These are phyloP conservation scores for Daldinia sp. DNA, from an alignment of 2,329 filamentous ascomycete genomes.

Conservation along the genomic window DNA sequence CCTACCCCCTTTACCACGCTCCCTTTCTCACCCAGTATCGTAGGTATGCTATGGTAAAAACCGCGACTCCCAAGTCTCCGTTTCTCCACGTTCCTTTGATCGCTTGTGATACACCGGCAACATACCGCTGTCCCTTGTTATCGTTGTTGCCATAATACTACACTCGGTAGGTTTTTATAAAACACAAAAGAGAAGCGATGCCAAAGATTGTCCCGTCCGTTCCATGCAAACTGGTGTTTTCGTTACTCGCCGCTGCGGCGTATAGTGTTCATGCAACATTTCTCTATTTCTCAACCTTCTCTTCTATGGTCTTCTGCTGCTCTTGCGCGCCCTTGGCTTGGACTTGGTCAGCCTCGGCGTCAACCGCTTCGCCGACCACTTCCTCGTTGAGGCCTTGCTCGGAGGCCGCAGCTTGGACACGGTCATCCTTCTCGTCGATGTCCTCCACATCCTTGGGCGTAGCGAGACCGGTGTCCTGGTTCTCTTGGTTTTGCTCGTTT, in stretches of 20 bases:
- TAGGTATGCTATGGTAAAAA: slow-evolving; percentile 8
- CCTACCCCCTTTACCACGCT: not conserved
- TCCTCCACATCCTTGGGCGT: slow-evolving; percentile 87
- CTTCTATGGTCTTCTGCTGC: slow-evolving; percentile 41
- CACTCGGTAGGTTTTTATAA: slow-evolving; percentile 22
- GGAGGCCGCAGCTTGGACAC: slow-evolving; percentile 59
- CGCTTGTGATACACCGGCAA: slow-evolving; percentile 39
- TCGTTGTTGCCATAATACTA: slow-evolving; percentile 28
- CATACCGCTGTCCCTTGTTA: not conserved
- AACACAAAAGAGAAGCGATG: slow-evolving; percentile 46
- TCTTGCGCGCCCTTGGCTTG: slow-evolving; percentile 45
- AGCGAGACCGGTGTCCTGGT: slow-evolving; percentile 75
- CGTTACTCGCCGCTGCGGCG: not conserved
- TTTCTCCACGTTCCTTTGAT: slow-evolving; percentile 5
- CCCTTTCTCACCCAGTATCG: not conserved
- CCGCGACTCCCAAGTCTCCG: slow-evolving; percentile 31
- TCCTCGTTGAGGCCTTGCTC: slow-evolving; percentile 57
- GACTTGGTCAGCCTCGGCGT: slow-evolving; percentile 60
- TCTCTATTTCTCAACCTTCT: slow-evolving; percentile 38
- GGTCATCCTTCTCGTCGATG: slow-evolving; percentile 93
- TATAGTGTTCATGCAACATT: not conserved
- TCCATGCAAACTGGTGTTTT: slow-evolving; percentile 22
- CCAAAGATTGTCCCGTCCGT: slow-evolving; percentile 4
- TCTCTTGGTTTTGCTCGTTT: slow-evolving; percentile 87
- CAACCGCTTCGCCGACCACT: slow-evolving; percentile 62